Base-by-base conservation (phyloP, 1,139 yeast genomes). In the Blastobotrys buckinghamii region DNA sequence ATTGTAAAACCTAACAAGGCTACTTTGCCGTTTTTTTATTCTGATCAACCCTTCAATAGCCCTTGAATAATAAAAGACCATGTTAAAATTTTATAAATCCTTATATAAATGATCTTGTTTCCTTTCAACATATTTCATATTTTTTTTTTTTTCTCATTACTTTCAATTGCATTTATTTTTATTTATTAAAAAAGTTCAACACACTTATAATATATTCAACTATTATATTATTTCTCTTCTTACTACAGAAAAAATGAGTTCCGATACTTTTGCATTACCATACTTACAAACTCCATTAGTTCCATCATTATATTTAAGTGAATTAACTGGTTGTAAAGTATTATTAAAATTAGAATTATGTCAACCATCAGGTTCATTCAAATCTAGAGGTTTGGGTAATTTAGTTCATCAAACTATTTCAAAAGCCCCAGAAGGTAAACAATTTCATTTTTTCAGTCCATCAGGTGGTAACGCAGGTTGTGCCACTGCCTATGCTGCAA, bases 381-480 rank as follows among this genome's bases (percentile, higher is more conserved):
- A 83, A 59, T 71, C 82, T 22, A 70, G 90, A 12, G 72, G 71
- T 1, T 58, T 68, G 13, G 71, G 71, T 12, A 58, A 64, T 50
- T 60, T 66, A 20, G 67, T 68, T 20, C 53, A 61, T 47, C 57
- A 60, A 42, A 61, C 66, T 0, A 52, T 65, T 24, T 34, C 49
- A 16, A 51, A 48, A 16, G 54, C 55, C 1, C 61, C 64, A 3
- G 54, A 53, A 16, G 63, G 50, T 6, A 55, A 59, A 22, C 59
- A 63, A 42, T 72, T 77, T 33, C 76, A 74, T 29, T 81, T 82
- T 24, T 78, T 76, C 58, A 75, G 84, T 1, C 81, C 87, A 13
- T 80, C 87, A 19, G 92, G 90, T n/a, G 90, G 92, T 1, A 84
- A 83, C 61, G 92, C 92, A 0, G 90, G 90, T 0, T 70, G 80